Evolutionary conservation across 2,329 filamentous ascomycete genomes (phyloP), one percentile per base, ranked within the genome.

Genomic region (Penicillium sclerotigenum): DNA sequence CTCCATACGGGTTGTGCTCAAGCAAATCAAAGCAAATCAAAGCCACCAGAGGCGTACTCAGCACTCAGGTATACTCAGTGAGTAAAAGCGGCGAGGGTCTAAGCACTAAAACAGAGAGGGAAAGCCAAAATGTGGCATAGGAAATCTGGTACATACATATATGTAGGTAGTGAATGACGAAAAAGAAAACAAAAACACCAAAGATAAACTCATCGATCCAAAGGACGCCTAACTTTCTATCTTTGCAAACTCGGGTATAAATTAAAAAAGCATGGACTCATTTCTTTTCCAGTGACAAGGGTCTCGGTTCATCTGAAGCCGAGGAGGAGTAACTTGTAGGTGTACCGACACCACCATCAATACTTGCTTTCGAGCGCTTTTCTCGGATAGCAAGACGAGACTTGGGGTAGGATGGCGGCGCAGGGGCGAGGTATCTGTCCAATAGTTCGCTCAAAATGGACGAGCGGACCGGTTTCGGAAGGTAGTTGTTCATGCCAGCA

Each of bases 401-500:
- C 45, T 61, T 71, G 20, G 67, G 66, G 46, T 69, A 68, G 1
- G 75, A 74, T 1, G 77, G 72, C 9, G 76, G 72, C 10, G 75
- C 72, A 46, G 84, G 82, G 14, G 76, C 75, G 9, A 89, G 79
- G 65, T 89, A 89, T 29, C 81, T 80, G 63, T 89, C 85, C 13
- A 97, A 77, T 77, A 97, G 93, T 68, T 86, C 86, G 75, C 90
- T 94, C 52, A 97, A 79, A 38, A 95, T 87, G 45, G 92, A 89
- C 4, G 89, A 90, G 58, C 91, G 84, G n/a, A 97, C 93, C 1
- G 93, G 93, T 71, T 97, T 97, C 16, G 93, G 91, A 1, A 97
- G 83, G 67, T 97, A 97, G 68, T 97, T 94, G 73, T 97, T 96
- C 93, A 97, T 97, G 42, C 93, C 93, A 1, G 91, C 90, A 47